Evolutionary conservation across 352 stramenopile species (phyloP), one percentile per base, ranked within the genome.

Genomic region (Pythium vanterpoolii): DNA sequence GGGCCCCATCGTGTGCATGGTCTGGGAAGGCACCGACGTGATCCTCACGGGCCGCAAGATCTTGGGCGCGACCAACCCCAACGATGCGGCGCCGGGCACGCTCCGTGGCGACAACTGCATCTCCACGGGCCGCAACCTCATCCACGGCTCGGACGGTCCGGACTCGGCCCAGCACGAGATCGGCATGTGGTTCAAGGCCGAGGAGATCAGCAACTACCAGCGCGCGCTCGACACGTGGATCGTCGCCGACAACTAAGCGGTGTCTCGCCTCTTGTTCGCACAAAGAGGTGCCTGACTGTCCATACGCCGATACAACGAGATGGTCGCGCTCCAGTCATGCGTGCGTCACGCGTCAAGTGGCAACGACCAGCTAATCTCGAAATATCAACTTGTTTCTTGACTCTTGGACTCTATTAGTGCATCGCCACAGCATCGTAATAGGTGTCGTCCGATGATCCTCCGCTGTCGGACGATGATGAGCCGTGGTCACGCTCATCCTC

Each of bases 31-130:
- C 68, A 83, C 86, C 36, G 92, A 97, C 69, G 96, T 90, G 51
- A 93, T 99, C 45, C 69, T 78, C 48, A 93, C 92, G 66, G 96
- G 95, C 71, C 86, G 97, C 64, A 97, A 97, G 71, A 98, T 99
- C 94, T 78, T 99, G 24, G 97, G 97, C 70, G 96, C 91, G 62
- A 99, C 97, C 73, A 98, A 98, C 86, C 97, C 97, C 31, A 89
- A 79, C 18, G 93, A 98, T 55, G 96, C 86, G 75, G 93, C 87
- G 8, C 94, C 93, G 55, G 97, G 97, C 66, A 99, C 97, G 67
- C 99, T 99, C 78, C 93, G 97, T 66, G 96, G 95, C 67, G 96
- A 99, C 81, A 98, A 96, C 75, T 98, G 93, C 74, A 86, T 98
- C 64, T 85, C 97, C 57, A 81, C 95, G 40, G 83, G 93, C 38